phyloP scores from a whole-genome alignment of 441 rosid species.

The Corymbia citriodora region DNA sequence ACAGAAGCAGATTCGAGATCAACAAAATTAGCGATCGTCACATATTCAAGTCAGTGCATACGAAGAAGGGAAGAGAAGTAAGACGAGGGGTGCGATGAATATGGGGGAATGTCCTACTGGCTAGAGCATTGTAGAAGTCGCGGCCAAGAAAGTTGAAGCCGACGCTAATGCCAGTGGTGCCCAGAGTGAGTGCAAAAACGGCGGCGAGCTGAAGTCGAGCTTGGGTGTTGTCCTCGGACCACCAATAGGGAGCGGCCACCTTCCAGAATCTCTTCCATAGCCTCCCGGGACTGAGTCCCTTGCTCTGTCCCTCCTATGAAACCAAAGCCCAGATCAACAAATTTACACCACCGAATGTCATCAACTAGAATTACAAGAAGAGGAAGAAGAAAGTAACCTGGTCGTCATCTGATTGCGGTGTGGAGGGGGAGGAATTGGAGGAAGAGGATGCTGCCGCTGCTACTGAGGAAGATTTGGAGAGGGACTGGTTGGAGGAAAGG shows the following conservation, averaged over 20 bases:
- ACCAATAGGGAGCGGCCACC: conserved; percentile 94
- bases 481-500: neutral
- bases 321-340: neutral
- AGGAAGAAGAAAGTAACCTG: neutral
- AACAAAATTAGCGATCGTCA: neutral
- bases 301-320: conserved; percentile 15
- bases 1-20: neutral
- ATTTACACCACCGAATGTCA: too few relatives aligned
- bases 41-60: neutral
- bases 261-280: conserved; percentile 68
- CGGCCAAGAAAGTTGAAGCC: conserved; percentile 97
- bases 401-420: neutral
- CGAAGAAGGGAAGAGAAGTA: neutral
- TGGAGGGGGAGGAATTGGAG: neutral
- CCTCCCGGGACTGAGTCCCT: conserved; percentile 30
- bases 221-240: conserved; percentile 66
- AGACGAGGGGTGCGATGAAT: neutral
- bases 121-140: conserved; percentile 91
- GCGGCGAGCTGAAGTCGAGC: conserved; percentile 79
- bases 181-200: conserved; percentile 84
- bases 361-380: neutral
- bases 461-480: neutral
- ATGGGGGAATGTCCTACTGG: conserved; percentile 37
- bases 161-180: conserved; percentile 88
- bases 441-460: neutral